Evolutionary conservation across 345 rosid genomes (phyloP), one percentile per base, ranked within the genome.

Genomic region (Bretschneidera sinensis): DNA sequence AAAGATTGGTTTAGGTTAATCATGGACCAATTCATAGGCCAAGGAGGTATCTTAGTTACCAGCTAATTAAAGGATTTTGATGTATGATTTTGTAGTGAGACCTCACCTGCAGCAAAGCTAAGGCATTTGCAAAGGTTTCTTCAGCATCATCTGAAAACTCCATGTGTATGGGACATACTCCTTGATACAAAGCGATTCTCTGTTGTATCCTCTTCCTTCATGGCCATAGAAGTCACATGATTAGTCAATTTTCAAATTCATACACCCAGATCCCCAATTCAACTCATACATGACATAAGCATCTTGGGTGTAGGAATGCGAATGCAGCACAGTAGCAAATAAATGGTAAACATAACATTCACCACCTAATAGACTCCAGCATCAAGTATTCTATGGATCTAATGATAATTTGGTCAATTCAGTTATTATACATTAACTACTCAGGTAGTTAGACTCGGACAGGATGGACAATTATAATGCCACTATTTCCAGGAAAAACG

Each of bases 81-180:
- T 39, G 1, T 9, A 14, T 39, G 15, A 39, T 39, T 39, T 5
- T 4, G 35, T 31, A 39, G 15, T 39, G 45, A 39, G 10, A 39
- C 45, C 45, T 5, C 75, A 83, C 97, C 96, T 83, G 77, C 48
- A 94, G 76, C 73, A 86, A 58, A 55, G 71, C 79, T 63, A 94
- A 77, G 61, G 99, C 96, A 59, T 80, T 82, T 24, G 71, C 73
- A 57, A 94, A 94, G 21, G 96, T 88, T 48, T 88, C 86, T 75
- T 94, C 99, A 31, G 97, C 92, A 78, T 94, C 97, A 68, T 85
- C 92, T n/a, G 85, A 71, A 74, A 94, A 94, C 71, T 88, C 83
- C 91, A 90, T 80, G 83, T 77, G 83, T 59, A 94, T 79, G 55
- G 99, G 91, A 54, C 96, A 94, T 50, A 88, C 95, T 65, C 99